phyloP scores from a whole-genome alignment of 768 basidiomycete genomes.

The Rhodotorula toruloides region DNA sequence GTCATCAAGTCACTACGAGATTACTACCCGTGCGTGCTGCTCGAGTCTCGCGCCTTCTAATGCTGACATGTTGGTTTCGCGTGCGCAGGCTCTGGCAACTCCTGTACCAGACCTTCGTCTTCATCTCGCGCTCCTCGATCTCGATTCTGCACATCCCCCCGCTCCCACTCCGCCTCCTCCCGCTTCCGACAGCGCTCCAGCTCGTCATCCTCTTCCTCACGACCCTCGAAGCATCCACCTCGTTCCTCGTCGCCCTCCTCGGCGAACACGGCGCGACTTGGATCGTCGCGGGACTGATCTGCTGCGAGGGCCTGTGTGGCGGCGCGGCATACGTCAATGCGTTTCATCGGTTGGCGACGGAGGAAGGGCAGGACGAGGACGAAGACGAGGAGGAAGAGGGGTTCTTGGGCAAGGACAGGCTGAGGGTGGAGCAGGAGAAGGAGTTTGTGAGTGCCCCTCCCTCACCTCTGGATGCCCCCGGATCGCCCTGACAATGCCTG shows the following conservation, averaged over 20 bases:
- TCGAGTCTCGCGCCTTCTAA: neutral
- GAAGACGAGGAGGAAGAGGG: slow-evolving; percentile 47
- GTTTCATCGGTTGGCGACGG: slow-evolving; percentile 73
- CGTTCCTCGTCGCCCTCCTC: slow-evolving; percentile 5
- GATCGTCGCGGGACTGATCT: slow-evolving; percentile 69
- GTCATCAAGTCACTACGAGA: slow-evolving; percentile 80
- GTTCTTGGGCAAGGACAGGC: slow-evolving; percentile 47
- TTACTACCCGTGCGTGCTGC: slow-evolving; percentile 57
- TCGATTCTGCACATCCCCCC: slow-evolving; percentile 71
- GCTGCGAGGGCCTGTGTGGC: slow-evolving; percentile 85
- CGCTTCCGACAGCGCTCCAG: slow-evolving; percentile 58
- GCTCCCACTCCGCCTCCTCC: slow-evolving; percentile 62
- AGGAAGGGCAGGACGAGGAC: slow-evolving; percentile 49
- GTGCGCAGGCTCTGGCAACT: slow-evolving; percentile 52
- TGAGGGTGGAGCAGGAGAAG: slow-evolving; percentile 62
- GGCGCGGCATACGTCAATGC: slow-evolving; percentile 88
- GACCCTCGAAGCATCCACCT: slow-evolving; percentile 7
- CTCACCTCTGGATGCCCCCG: neutral
- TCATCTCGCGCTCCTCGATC: slow-evolving; percentile 85
- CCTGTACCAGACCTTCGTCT: slow-evolving; percentile 81
- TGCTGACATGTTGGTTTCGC: slow-evolving; percentile 37
- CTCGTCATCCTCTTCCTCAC: slow-evolving; percentile 25
- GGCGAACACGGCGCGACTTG: slow-evolving; percentile 48
- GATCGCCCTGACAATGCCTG: too few relatives aligned
- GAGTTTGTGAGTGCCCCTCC: slow-evolving; percentile 25